Conservation (phyloP, 2,329 filamentous ascomycete species). For the Aspergillus brunneoviolaceus region DNA sequence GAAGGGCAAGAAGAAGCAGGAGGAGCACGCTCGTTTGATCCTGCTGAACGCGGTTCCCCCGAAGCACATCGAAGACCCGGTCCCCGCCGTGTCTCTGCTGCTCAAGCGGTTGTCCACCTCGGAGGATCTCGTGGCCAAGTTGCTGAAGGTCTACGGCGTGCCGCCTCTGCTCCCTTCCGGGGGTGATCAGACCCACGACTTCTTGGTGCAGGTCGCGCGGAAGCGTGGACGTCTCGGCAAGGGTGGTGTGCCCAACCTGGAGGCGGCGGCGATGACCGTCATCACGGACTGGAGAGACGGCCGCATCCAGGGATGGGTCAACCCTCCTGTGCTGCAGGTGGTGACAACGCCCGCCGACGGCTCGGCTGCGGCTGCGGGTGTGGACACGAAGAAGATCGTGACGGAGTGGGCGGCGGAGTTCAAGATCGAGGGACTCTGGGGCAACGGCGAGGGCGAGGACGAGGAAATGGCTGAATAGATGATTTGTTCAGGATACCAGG, state of each 20-base stretch:
- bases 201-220: slow-evolving; percentile 89
- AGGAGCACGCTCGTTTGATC: slow-evolving; percentile 76
- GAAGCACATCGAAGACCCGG: slow-evolving; percentile 88
- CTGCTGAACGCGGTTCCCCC: slow-evolving; percentile 90
- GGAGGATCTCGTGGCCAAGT: slow-evolving; percentile 71
- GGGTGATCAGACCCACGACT: slow-evolving; percentile 81
- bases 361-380: slow-evolving; percentile 40
- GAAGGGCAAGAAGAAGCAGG: slow-evolving; percentile 60
- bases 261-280: slow-evolving; percentile 85
- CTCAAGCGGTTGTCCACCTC: slow-evolving; percentile 74
- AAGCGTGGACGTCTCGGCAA: slow-evolving; percentile 86
- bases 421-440: slow-evolving; percentile 90
- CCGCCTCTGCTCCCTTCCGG: slow-evolving; percentile 70
- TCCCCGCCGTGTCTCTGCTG: slow-evolving; percentile 83
- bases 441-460: slow-evolving; percentile 57
- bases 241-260: slow-evolving; percentile 85
- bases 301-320: slow-evolving; percentile 87
- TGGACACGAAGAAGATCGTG: slow-evolving; percentile 81
- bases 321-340: slow-evolving; percentile 68
- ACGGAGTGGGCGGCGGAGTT: slow-evolving; percentile 93
- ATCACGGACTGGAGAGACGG: slow-evolving; percentile 97
- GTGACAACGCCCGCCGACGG: slow-evolving; percentile 43
- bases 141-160: slow-evolving; percentile 81
- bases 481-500: slow-evolving; percentile 18
- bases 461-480: slow-evolving; percentile 44